Evolutionary conservation across 2,329 filamentous ascomycete genomes (phyloP).

Genomic region (Trichoderma oligosporum): DNA sequence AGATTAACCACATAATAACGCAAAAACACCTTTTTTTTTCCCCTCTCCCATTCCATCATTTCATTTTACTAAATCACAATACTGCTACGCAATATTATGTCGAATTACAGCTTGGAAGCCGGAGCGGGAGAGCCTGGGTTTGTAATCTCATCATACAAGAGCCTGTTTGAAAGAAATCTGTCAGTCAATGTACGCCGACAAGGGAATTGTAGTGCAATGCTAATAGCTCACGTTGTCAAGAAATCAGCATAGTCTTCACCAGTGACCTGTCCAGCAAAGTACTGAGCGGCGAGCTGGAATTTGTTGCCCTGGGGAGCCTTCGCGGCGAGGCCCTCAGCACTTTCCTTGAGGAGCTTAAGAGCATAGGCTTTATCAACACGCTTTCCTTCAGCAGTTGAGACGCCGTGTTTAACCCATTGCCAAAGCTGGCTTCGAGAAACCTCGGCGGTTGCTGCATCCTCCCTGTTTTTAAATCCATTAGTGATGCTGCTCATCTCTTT

Average conservation of each 20-base stretch:
- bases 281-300: constrained; percentile 83
- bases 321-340: constrained; percentile 68
- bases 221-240: constrained; percentile 67
- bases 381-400: constrained; percentile 82
- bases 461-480: constrained; percentile 42
- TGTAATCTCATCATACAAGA: constrained; percentile 87
- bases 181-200: not conserved
- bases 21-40: not conserved
- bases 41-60: not conserved
- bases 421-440: constrained; percentile 91
- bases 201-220: not conserved
- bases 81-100: not conserved
- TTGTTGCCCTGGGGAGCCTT: constrained; percentile 87
- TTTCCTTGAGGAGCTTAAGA: constrained; percentile 80
- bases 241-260: constrained; percentile 98
- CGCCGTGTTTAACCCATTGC: constrained; percentile 80
- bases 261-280: constrained; percentile 89
- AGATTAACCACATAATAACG: not conserved
- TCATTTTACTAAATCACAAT: not conserved
- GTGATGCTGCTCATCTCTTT: not conserved
- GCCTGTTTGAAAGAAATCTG: constrained; percentile 40
- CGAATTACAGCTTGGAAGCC: constrained; percentile 58
- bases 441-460: constrained; percentile 95
- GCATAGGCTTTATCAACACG: constrained; percentile 90
- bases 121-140: constrained; percentile 59